A percentile compares a stretch with the other conserved stretches of the same genome.
phyloP scores from a whole-genome alignment of 2,329 filamentous ascomycete genomes.

The Sporothrix dimorphospora region DNA sequence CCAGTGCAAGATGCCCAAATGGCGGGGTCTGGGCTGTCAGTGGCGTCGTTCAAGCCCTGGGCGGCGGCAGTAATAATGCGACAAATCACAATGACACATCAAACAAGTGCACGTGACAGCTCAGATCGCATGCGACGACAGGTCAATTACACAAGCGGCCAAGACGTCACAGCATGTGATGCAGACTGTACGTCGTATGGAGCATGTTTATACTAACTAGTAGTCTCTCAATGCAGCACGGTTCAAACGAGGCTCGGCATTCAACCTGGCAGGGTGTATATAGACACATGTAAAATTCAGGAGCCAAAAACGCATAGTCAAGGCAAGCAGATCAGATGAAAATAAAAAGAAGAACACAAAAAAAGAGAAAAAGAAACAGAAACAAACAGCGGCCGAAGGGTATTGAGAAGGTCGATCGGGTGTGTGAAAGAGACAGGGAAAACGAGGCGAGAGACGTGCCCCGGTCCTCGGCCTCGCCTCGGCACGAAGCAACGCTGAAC shows the following conservation, averaged over 20 bases:
- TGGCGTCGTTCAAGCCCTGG: constrained; percentile 3
- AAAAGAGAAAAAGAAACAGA: not conserved
- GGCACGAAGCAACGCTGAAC: constrained; percentile 16
- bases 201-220: no score
- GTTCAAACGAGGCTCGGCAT: not conserved
- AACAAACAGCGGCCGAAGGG: constrained; percentile 15
- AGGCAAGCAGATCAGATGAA: not conserved
- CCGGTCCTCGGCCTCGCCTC: not conserved
- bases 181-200: not conserved
- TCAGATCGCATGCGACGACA: no score
- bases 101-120: not conserved
- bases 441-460: not conserved
- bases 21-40: constrained; percentile 4
- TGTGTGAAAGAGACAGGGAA: not conserved
- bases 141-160: no score
- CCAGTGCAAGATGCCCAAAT: constrained; percentile 6
- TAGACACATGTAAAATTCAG: not conserved
- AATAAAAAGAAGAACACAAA: not conserved
- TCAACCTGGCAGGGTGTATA: not conserved
- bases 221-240: not conserved
- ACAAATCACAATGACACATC: not conserved
- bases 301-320: not conserved
- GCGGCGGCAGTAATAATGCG: not conserved
- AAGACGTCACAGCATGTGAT: not conserved
- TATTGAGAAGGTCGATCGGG: constrained; percentile 20